Conservation (phyloP, 257 asterid species). For the Solanum acaule region DNA sequence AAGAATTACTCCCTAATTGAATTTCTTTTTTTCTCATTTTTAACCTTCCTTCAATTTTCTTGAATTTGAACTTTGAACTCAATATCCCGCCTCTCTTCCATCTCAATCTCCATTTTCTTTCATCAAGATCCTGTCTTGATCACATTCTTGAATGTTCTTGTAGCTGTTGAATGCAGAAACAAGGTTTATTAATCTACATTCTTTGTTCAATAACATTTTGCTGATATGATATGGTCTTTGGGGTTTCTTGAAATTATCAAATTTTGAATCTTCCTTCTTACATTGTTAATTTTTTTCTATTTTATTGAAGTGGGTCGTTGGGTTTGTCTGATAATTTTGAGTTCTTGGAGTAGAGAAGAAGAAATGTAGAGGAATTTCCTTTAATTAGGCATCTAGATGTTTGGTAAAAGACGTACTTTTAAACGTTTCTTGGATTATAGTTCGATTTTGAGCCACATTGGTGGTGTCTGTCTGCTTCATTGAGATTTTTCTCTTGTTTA, state of each 20-base stretch:
- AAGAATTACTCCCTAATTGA: background rate
- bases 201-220: background rate
- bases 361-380: background rate
- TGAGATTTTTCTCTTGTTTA: background rate
- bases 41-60: background rate
- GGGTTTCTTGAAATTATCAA: background rate
- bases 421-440: background rate
- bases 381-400: background rate
- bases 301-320: background rate
- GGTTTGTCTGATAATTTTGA: background rate
- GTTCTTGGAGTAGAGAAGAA: background rate
- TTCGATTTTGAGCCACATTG: background rate
- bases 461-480: background rate
- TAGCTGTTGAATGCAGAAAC: background rate
- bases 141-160: background rate
- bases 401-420: background rate
- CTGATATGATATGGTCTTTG: background rate
- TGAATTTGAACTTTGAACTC: slow-evolving; percentile 10
- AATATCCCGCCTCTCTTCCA: background rate
- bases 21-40: background rate
- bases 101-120: background rate
- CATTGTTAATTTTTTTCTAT: background rate
- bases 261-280: background rate
- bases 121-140: background rate
- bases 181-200: background rate